Evolutionary conservation across 2,329 filamentous ascomycete species (phyloP), one percentile per base, ranked within the genome.

Genomic region (Talaromyces pinophilus): DNA sequence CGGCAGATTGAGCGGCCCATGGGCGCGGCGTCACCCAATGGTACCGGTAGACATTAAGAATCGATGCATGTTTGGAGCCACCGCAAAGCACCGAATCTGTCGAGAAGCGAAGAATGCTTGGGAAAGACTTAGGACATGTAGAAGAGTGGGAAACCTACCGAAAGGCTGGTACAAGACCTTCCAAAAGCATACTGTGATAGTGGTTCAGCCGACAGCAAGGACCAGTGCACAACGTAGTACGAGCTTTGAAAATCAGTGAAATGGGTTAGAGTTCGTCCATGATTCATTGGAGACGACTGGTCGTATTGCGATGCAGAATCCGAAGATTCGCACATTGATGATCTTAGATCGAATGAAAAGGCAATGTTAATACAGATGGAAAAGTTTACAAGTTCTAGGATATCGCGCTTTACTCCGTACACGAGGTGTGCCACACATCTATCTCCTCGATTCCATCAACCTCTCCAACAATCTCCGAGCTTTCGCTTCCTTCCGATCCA

Each of bases 401-500:
- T 52, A 17, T 17, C 48, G 6, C 25, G 10, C 19, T 52, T 52
- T 28, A 17, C 11, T 28, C 25, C 48, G 6, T 28, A 52, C 8
- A 52, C 5, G 10, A 35, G 25, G 10, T n/a, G n/a, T n/a, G n/a
- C n/a, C 28, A 13, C 7, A 55, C 4, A 13, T 22, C 38, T 60
- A 60, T 33, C 25, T 60, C 22, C 0, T 42, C 22, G 17, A 22
- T 17, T 38, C 38, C 52, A 71, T 69, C 46, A 78, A 62, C 60
- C 77, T 72, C 62, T 77, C 73, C 71, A 83, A 70, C 68, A 77
- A 69, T 46, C 75, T 72, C 48, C 75, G 71, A 22, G 89, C 89
- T 72, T 81, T 82, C 63, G 80, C 78, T 78, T 92, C 90, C 62
- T 82, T 80, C 75, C 80, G 82, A 65, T 86, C 81, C 0, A 79